Conservation (phyloP, 2,329 filamentous ascomycete species). For the Colletotrichum sp. region DNA sequence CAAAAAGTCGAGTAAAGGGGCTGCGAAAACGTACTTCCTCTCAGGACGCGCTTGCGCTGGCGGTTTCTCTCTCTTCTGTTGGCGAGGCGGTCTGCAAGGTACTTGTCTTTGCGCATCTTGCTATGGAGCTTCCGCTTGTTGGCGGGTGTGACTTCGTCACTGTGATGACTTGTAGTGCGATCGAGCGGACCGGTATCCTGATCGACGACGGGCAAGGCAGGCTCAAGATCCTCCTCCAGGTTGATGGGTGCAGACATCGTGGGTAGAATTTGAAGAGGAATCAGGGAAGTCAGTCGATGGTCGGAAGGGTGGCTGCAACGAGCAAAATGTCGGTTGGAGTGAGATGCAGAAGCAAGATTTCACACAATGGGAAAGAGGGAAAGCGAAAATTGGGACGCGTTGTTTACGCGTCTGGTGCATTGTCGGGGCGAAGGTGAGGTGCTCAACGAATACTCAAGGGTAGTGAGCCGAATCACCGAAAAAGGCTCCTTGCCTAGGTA, state of each 20-base stretch:
- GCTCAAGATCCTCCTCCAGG: neutral
- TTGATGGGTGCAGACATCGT: neutral
- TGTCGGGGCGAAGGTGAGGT: neutral
- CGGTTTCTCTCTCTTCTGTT: neutral
- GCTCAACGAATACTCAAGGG: neutral
- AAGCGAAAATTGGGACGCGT: neutral
- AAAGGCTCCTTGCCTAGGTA: neutral
- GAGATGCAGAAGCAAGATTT: neutral
- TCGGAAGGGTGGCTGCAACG: neutral
- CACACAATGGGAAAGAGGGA: neutral
- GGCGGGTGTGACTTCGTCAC: neutral
- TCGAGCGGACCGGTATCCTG: neutral
- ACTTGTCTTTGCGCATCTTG: neutral
- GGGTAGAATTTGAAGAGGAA: neutral
- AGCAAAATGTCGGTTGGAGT: accelerated
- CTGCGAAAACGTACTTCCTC: neutral
- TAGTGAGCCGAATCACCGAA: neutral
- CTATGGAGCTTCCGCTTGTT: neutral
- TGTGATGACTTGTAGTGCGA: neutral
- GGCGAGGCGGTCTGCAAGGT: neutral
- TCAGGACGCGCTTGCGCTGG: neutral
- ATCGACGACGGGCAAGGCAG: neutral
- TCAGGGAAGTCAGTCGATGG: too few species aligned
- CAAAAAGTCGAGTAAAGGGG: too few species aligned
- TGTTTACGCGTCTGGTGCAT: neutral